Evolutionary conservation across 2,329 filamentous ascomycete species (phyloP), one percentile per base, ranked within the genome.

Genomic region (Fusarium torreyae): DNA sequence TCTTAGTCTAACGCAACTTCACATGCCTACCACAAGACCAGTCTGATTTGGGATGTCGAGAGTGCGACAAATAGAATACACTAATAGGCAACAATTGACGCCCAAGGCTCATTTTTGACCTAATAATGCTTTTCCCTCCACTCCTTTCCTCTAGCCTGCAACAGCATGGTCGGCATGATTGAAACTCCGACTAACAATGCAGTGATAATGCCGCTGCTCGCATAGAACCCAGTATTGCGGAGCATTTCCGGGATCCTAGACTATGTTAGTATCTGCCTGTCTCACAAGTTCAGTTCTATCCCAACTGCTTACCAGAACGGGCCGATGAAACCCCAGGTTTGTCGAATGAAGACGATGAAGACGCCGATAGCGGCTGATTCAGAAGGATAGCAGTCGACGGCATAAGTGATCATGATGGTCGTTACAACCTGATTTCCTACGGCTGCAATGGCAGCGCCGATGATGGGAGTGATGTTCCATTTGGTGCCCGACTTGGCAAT

Each of bases 361-460:
- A 88, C 86, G 4, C 87, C 88, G 18, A 89, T 81, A 54, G 83
- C 83, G 1, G 83, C 84, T 1, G 86, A 81, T 40, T 87, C 81
- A 28, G 85, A 79, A 3, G 79, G 81, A 63, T 88, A 84, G 70
- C 85, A 87, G 67, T 90, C 88, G 1, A 90, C 84, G 0, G 87
- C 84, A 72, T 89, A 90, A 0, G 88, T 89, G 24, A 88, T 85
- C 43, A 88, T 73, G 3, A 89, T 84, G 0, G 88, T 89, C 1
- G 88, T 89, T 17, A 89, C 81, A 42, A 90, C 84, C 74, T 90
- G 88, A 62, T 88, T 89, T 0, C 88, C 88, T 7, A 82, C 84
- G 1, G 82, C 84, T 0, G 80, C 81, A 63, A 86, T 83, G 3
- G 81, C 87, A 7, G 81, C 82, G 6, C 87, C 87, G 17, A 89